These are phyloP conservation scores for Fragilariopsis cylindrus DNA, from an alignment of 108 stramenopile species.

Conservation along the genomic window DNA sequence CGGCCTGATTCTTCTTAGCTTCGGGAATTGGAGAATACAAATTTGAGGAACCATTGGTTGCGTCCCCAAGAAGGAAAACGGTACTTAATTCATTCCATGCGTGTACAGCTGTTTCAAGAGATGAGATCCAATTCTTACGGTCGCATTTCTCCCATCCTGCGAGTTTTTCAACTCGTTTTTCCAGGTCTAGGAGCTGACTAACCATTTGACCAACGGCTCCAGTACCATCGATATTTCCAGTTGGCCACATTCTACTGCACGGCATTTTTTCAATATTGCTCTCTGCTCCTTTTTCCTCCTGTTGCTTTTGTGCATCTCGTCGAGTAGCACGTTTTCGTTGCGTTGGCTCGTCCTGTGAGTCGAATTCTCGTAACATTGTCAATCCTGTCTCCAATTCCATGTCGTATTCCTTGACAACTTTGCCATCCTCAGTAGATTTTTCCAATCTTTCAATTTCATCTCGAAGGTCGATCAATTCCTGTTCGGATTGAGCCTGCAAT, in stretches of 20 bases:
- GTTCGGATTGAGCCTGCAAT: constrained; percentile 57
- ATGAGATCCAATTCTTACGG: constrained; percentile 59
- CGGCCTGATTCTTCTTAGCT: background rate
- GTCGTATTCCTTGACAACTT: constrained; percentile 41
- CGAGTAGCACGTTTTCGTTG: constrained; percentile 20
- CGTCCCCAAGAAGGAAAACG: background rate
- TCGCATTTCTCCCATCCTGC: constrained; percentile 55
- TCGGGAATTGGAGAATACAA: constrained; percentile 3
- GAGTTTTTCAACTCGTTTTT: constrained; percentile 62
- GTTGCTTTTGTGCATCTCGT: constrained; percentile 15
- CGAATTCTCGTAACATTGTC: constrained; percentile 47
- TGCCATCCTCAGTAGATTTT: constrained; percentile 18
- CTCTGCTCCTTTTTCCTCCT: constrained; percentile 11
- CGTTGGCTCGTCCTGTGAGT: constrained; percentile 33
- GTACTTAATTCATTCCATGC: constrained; percentile 56
- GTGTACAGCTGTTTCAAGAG: constrained; percentile 52
- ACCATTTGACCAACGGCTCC: constrained; percentile 66
- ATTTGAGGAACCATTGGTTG: background rate
- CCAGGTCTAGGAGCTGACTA: constrained; percentile 58
- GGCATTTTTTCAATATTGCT: constrained; percentile 8
- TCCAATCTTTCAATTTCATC: constrained; percentile 44
- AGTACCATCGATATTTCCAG: constrained; percentile 54
- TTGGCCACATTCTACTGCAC: constrained; percentile 42
- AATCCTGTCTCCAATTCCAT: constrained; percentile 65
- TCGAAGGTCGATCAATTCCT: constrained; percentile 56